These are phyloP conservation scores for Amanita subjunquillea DNA, from an alignment of 768 basidiomycete genomes.

Conservation along the genomic window DNA sequence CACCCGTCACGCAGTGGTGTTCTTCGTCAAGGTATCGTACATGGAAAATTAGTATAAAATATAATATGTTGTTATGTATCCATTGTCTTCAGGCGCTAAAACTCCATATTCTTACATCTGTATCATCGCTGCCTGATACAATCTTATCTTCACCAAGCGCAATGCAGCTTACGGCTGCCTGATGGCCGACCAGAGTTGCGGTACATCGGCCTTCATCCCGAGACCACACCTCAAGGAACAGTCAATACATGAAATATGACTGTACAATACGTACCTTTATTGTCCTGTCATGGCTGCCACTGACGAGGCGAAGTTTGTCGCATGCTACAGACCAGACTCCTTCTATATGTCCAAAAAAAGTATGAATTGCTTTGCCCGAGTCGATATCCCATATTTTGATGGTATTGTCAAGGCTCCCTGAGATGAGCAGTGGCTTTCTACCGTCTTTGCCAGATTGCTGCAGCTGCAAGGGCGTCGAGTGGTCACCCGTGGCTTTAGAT, in stretches of 20 bases:
- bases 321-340: conserved; percentile 95
- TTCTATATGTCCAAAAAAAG: conserved; percentile 96
- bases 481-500: conserved; percentile 1
- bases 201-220: conserved; percentile 82
- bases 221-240: conserved; percentile 72
- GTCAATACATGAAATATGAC: conserved; percentile 7
- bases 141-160: conserved; percentile 91
- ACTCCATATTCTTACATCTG: conserved; percentile 79
- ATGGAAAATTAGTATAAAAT: too few relatives aligned
- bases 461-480: background rate
- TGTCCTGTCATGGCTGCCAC: conserved; percentile 92
- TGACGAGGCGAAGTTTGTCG: conserved; percentile 85
- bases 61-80: too few relatives aligned
- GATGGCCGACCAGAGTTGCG: conserved; percentile 86
- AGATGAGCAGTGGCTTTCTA: conserved; percentile 70
- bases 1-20: too few relatives aligned
- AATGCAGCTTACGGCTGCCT: conserved; percentile 88
- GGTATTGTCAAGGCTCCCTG: conserved; percentile 90
- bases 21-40: too few relatives aligned
- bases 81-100: conserved; percentile 25
- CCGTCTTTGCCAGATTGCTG: conserved; percentile 7
- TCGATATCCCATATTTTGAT: conserved; percentile 96
- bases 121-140: conserved; percentile 92
- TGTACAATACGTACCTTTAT: conserved; percentile 62
- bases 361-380: conserved; percentile 62